Conservation (phyloP, 176 grass and related monocot species). For the Aechmea fasciata region DNA sequence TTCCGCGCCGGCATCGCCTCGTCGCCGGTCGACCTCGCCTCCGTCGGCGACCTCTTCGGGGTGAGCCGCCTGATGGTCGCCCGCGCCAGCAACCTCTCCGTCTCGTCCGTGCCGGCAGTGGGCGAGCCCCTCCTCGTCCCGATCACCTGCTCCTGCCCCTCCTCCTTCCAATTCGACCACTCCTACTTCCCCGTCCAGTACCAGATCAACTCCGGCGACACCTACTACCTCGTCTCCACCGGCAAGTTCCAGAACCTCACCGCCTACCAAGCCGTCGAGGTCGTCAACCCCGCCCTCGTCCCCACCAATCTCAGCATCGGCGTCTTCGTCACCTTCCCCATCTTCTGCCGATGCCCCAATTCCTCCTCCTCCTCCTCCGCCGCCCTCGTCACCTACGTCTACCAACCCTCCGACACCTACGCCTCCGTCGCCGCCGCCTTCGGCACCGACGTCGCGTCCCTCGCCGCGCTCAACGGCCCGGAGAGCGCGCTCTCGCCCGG, state of each 20-base stretch:
- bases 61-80: constrained; percentile 69
- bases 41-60: constrained; percentile 60
- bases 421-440: constrained; percentile 48
- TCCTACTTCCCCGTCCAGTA: constrained; percentile 48
- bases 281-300: constrained; percentile 61
- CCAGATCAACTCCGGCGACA: constrained; percentile 54
- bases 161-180: constrained; percentile 20
- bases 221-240: constrained; percentile 61
- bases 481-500: constrained; percentile 23
- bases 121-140: constrained; percentile 76
- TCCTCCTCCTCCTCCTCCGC: not conserved
- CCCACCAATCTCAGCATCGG: constrained; percentile 42
- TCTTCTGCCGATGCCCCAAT: constrained; percentile 87
- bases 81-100: constrained; percentile 63
- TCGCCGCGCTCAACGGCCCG: constrained; percentile 66
- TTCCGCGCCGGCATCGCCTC: constrained; percentile 37
- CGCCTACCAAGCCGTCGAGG: constrained; percentile 61
- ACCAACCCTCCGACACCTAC: constrained; percentile 73
- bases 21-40: constrained; percentile 27
- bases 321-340: constrained; percentile 56
- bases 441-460: constrained; percentile 38
- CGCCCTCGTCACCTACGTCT: constrained; percentile 70
- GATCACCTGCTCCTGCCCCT: constrained; percentile 49
- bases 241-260: constrained; percentile 73
- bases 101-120: constrained; percentile 10